Percentiles rank a stretch among this genome's conserved stretches.
phyloP scores from a whole-genome alignment of 164 flowering plant genomes.

The Umbilicus rupestris region DNA sequence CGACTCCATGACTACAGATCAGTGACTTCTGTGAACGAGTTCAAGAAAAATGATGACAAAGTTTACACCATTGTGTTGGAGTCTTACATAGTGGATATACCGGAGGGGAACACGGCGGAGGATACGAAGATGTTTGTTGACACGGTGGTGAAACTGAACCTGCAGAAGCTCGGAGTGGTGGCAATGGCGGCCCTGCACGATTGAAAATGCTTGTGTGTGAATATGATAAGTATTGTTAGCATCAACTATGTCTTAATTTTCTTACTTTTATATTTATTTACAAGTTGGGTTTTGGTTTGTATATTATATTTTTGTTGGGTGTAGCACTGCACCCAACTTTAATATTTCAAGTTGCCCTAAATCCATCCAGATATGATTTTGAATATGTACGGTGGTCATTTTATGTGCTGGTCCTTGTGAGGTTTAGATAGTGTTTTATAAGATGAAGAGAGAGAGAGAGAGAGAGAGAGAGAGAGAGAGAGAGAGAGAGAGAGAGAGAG shows the following conservation, averaged over 20 bases:
- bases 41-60: conserved; percentile 18
- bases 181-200: conserved; percentile 23
- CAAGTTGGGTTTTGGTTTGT: not conserved
- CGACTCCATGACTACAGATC: conserved; percentile 52
- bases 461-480: too few species aligned
- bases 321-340: conserved; percentile 1
- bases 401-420: not conserved
- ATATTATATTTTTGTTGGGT: not conserved
- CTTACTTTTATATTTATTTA: not conserved
- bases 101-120: conserved; percentile 66
- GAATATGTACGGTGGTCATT: not conserved
- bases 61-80: conserved; percentile 62
- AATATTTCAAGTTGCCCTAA: not conserved
- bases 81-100: conserved; percentile 67
- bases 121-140: conserved; percentile 77
- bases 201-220: conserved; percentile 10
- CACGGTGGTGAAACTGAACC: conserved; percentile 61
- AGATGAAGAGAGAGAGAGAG: too few species aligned
- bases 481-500: too few species aligned
- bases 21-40: conserved; percentile 58
- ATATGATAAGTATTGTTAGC: not conserved
- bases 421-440: not conserved
- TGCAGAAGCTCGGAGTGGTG: conserved; percentile 54
- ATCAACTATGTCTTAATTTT: not conserved
- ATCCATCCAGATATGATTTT: not conserved